These are phyloP conservation scores for Coelastrella sp. DNA, from an alignment of 139 green algal genomes.

Conservation along the genomic window DNA sequence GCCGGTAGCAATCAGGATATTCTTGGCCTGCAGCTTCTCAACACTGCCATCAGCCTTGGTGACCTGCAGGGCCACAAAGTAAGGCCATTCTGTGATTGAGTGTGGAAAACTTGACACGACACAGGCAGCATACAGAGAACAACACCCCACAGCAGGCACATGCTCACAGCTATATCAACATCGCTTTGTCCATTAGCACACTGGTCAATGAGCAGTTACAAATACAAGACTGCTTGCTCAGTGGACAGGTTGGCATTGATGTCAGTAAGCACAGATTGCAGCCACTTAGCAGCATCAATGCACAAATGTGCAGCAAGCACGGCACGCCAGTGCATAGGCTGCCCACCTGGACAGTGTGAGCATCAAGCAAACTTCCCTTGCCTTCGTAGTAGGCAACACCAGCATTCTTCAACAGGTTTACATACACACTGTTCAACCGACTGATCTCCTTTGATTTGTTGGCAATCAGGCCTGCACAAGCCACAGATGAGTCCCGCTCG, in stretches of 20 bases:
- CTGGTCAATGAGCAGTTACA: no score
- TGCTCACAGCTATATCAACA: background rate
- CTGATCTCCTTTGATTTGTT: conserved; percentile 89
- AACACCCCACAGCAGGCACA: background rate
- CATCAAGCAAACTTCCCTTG: conserved; percentile 78
- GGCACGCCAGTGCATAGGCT: background rate
- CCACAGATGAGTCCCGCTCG: background rate
- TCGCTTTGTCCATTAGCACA: no score
- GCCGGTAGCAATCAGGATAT: conserved; percentile 90
- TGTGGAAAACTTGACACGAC: no score
- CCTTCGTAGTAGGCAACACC: conserved; percentile 82
- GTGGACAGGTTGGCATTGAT: no score
- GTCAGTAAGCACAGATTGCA: background rate
- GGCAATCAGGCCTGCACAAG: conserved; percentile 22
- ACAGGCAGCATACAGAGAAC: background rate
- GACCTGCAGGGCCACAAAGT: background rate
- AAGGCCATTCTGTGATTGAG: background rate
- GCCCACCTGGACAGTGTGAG: conserved; percentile 85
- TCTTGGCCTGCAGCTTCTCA: conserved; percentile 67
- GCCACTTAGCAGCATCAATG: background rate
- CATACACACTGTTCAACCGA: conserved; percentile 93
- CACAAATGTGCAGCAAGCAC: background rate
- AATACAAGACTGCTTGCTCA: no score
- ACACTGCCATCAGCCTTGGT: conserved; percentile 22
- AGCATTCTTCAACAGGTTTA: conserved; percentile 84